Evolutionary conservation across 1,284 basidiomycete species (phyloP).

Genomic region (Sanghuangporus sanghuang): DNA sequence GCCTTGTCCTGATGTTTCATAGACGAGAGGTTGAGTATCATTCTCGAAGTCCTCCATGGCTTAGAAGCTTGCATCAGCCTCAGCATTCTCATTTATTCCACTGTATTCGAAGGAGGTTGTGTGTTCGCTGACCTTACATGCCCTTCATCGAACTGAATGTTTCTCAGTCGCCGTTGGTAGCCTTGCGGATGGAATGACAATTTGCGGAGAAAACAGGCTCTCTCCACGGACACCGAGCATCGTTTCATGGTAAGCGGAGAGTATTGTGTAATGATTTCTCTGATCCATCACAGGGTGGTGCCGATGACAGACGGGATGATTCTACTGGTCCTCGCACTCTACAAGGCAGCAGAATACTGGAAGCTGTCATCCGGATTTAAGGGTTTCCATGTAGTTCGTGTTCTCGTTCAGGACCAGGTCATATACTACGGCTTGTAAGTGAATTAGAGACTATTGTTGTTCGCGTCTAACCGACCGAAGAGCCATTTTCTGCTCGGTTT

Average conservation of each 20-base stretch:
- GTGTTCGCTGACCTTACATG: background rate
- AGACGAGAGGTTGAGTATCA: background rate
- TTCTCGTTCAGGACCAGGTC: slow-evolving; percentile 5
- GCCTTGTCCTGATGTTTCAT: background rate
- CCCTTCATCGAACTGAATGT: background rate
- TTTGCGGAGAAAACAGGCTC: background rate
- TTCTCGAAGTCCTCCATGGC: background rate
- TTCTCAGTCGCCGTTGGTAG: background rate
- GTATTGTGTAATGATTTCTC: background rate
- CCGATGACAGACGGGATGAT: background rate
- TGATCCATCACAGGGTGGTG: background rate
- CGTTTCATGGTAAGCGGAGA: background rate
- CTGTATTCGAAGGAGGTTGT: background rate
- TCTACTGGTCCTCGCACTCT: slow-evolving; percentile 3
- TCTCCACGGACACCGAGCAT: background rate
- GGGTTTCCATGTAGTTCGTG: background rate
- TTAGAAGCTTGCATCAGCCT: background rate
- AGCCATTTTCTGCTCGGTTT: background rate
- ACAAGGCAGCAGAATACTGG: slow-evolving; percentile 4
- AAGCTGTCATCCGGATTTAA: background rate
- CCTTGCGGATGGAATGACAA: background rate
- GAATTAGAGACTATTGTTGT: background rate
- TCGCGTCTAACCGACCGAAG: background rate
- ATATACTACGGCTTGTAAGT: slow-evolving; percentile 4
- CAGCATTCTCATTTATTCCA: background rate